Base-by-base conservation (phyloP, 257 asterid genomes). In the Solanum arcanum region DNA sequence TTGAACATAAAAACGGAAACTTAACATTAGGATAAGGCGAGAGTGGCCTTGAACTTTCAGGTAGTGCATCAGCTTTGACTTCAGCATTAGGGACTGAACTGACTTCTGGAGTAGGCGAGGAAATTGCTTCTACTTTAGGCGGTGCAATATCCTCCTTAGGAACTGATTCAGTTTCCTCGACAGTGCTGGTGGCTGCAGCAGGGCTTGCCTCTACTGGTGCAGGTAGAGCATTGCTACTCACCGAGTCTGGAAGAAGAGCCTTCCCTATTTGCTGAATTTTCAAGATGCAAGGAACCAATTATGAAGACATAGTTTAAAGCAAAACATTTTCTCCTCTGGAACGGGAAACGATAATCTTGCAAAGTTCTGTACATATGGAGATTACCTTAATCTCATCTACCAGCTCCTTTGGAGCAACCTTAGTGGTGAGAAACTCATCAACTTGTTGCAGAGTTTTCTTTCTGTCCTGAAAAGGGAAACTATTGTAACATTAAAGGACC, bases 1-100 rank as follows among this genome's bases (percentile, higher is more conserved):
- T 37, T 56, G 12, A 69, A 18, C 29, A 66, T 12, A 62, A 72
- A 75, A 86, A 88, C 6, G 69, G 42, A 89, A 87, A 47, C 85
- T 95, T 93, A 97, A 97, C 99, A 42, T 93, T 94, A 21, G 99
- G 97, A 88, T 93, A 97, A 72, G 99, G 99, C 27, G 99, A 97
- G 47, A 94, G 99, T 27, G 99, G 89, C 87, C 93, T 91, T 82
- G 96, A 56, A 89, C 70, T 59, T 88, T 44, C 87, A 59, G 98
- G 91, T 56, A 86, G 84, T 12, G 96, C 86, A 84, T 93, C 94
- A 88, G 86, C 86, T 84, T 88, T 39, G 62, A 88, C 93, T 91
- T 93, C 94, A 46, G 94, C 91, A 60, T 89, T 90, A 72, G 94
- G 90, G 81, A 88, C 94, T 56, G 95, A 93, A 86, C 94, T 96